phyloP scores from a whole-genome alignment of 305 asterid species.

The Nicotiana rustica region DNA sequence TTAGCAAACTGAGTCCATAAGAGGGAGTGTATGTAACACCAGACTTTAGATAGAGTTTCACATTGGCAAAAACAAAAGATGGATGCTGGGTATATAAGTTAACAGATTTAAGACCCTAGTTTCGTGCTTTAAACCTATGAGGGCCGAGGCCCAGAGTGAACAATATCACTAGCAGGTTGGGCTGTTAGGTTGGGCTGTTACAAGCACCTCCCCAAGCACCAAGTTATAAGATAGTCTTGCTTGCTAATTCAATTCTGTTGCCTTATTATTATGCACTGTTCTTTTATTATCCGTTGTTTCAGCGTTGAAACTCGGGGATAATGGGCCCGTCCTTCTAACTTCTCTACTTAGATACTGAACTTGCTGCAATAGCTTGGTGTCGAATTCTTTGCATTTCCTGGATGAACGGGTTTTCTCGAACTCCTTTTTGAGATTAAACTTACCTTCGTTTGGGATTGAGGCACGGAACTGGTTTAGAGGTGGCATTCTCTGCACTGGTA shows the following conservation, averaged over 20 bases:
- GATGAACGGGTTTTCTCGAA: not conserved
- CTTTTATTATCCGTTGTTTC: not conserved
- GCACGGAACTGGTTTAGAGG: not conserved
- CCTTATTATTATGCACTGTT: not conserved
- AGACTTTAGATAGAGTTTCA: no score
- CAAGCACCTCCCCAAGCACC: conserved; percentile 1
- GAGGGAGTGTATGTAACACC: no score
- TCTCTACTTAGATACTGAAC: not conserved
- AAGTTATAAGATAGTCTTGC: not conserved
- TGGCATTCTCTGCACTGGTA: not conserved
- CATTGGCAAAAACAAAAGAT: no score
- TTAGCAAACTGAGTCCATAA: no score
- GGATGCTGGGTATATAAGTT: no score
- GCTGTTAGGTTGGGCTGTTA: no score
- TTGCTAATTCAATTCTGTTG: conserved; percentile 1
- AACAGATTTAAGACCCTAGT: no score
- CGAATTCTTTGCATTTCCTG: no score
- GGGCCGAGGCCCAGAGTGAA: no score
- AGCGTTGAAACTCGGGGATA: conserved; percentile 3
- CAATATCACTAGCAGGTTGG: no score
- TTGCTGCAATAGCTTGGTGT: not conserved
- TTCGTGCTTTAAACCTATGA: no score
- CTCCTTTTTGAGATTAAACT: conserved; percentile 11
- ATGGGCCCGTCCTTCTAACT: not conserved
- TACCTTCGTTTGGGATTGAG: not conserved